phyloP scores from a whole-genome alignment of 371 early-diverging fungal genomes.

The Rhizomucor pusillus region DNA sequence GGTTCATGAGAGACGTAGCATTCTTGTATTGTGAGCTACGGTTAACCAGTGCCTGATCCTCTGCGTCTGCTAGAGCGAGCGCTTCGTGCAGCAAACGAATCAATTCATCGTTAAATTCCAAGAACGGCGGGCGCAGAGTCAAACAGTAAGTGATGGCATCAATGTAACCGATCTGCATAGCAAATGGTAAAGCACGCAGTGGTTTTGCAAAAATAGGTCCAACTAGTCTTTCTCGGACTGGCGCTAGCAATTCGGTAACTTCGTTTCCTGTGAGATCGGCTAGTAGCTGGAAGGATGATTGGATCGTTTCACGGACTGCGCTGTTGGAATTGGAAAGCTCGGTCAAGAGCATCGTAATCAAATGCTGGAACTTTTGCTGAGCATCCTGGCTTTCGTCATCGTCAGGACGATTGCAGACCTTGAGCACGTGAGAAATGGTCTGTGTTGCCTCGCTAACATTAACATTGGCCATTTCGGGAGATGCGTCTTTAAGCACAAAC shows the following conservation, averaged over 20 bases:
- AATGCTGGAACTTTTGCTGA: conserved; percentile 59
- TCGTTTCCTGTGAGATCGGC: conserved; percentile 75
- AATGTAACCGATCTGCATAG: conserved; percentile 97
- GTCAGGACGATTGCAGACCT: conserved; percentile 77
- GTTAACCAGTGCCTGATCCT: conserved; percentile 92
- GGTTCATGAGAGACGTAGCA: conserved; percentile 75
- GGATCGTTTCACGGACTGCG: conserved; percentile 87
- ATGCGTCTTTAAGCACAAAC: conserved; percentile 91
- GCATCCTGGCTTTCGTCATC: conserved; percentile 57
- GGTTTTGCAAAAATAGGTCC: conserved; percentile 96
- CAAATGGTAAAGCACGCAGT: conserved; percentile 91
- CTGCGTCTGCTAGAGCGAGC: conserved; percentile 94
- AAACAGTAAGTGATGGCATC: conserved; percentile 98
- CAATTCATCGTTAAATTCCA: conserved; percentile 92
- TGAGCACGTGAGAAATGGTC: conserved; percentile 75
- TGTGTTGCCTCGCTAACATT: conserved; percentile 77
- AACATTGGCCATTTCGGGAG: conserved; percentile 76
- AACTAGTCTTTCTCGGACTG: conserved; percentile 85
- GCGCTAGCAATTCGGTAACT: conserved; percentile 83
- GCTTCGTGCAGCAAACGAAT: conserved; percentile 90
- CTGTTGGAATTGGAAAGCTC: conserved; percentile 93
- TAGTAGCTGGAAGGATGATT: conserved; percentile 77
- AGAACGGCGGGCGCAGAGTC: conserved; percentile 84
- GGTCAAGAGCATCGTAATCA: conserved; percentile 82
- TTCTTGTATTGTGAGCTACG: conserved; percentile 83